A percentile compares a stretch with the other conserved stretches of the same genome.
These are phyloP conservation scores for Metarhizium brunneum DNA, from an alignment of 2,329 filamentous ascomycete genomes.

Conservation along the genomic window DNA sequence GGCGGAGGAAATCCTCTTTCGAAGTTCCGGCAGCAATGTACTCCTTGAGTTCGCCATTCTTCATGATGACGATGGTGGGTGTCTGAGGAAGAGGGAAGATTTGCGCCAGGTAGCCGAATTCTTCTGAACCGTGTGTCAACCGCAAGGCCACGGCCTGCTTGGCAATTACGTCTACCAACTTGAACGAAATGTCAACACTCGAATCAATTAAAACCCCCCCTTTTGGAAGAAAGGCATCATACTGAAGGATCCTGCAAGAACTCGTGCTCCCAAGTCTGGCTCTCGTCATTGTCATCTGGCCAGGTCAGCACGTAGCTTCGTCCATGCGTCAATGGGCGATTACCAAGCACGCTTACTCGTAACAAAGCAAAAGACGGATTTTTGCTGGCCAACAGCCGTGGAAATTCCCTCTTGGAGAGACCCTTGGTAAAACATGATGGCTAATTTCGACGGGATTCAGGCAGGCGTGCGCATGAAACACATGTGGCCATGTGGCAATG, in stretches of 20 bases:
- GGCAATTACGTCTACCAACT: conserved; percentile 49
- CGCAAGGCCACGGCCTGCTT: conserved; percentile 60
- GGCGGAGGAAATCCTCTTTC: conserved; percentile 56
- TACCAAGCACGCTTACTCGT: conserved; percentile 42
- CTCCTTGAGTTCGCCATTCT: conserved; percentile 68
- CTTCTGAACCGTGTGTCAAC: conserved; percentile 62
- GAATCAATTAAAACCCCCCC: not conserved
- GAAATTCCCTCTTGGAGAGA: conserved; percentile 73
- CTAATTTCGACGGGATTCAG: not conserved
- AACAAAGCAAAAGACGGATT: conserved; percentile 79
- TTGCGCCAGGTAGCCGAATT: conserved; percentile 72
- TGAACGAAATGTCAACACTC: conserved; percentile 6
- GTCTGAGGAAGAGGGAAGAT: conserved; percentile 72
- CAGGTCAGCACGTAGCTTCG: conserved; percentile 8
- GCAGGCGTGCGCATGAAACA: not conserved
- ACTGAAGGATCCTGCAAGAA: conserved; percentile 52
- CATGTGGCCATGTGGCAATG: not conserved
- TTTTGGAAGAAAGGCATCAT: conserved; percentile 12
- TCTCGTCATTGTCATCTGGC: conserved; percentile 60
- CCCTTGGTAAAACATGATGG: conserved; percentile 70
- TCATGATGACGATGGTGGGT: conserved; percentile 74
- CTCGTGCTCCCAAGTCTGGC: conserved; percentile 62
- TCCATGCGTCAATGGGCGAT: not conserved
- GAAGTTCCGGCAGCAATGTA: conserved; percentile 58
- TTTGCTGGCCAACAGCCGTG: conserved; percentile 62